Percentiles rank a stretch among this genome's conserved stretches.
Conservation (phyloP, 2,329 filamentous ascomycete species). For the Cyclaneusma minus region DNA sequence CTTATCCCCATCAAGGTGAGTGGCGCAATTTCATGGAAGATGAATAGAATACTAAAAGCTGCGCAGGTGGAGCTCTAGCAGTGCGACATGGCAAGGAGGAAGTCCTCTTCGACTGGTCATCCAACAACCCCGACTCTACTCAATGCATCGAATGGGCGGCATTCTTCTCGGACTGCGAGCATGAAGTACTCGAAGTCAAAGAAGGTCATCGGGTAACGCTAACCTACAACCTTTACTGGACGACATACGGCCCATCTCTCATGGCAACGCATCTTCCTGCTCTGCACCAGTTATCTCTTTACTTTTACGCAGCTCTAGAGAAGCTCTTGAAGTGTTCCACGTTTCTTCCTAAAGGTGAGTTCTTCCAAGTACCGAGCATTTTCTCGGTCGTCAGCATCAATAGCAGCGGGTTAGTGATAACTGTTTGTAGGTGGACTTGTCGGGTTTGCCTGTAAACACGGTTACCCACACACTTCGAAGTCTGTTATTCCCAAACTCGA, state of each 20-base stretch:
- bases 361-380: too few relatives aligned
- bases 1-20: slow-evolving; percentile 15
- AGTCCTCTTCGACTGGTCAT: slow-evolving; percentile 27
- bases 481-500: slow-evolving; percentile 3
- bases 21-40: too few relatives aligned
- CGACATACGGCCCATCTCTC: slow-evolving; percentile 14
- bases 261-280: slow-evolving; percentile 6
- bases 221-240: slow-evolving; percentile 40
- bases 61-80: too few relatives aligned
- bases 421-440: slow-evolving; percentile 23
- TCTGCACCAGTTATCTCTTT: slow-evolving; percentile 21
- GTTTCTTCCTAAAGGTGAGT: slow-evolving; percentile 23
- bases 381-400: slow-evolving; percentile 2
- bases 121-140: slow-evolving; percentile 2
- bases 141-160: slow-evolving; percentile 34
- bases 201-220: slow-evolving; percentile 37
- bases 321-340: slow-evolving; percentile 15
- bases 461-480: slow-evolving; percentile 26
- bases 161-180: slow-evolving; percentile 36
- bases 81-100: too few relatives aligned
- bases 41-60: too few relatives aligned
- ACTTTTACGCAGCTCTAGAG: slow-evolving; percentile 19
- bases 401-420: slow-evolving; percentile 1
- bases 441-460: slow-evolving; percentile 29
- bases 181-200: slow-evolving; percentile 32